These are phyloP conservation scores for Phylloporus sp. DNA, from an alignment of 768 basidiomycete species.

Conservation along the genomic window DNA sequence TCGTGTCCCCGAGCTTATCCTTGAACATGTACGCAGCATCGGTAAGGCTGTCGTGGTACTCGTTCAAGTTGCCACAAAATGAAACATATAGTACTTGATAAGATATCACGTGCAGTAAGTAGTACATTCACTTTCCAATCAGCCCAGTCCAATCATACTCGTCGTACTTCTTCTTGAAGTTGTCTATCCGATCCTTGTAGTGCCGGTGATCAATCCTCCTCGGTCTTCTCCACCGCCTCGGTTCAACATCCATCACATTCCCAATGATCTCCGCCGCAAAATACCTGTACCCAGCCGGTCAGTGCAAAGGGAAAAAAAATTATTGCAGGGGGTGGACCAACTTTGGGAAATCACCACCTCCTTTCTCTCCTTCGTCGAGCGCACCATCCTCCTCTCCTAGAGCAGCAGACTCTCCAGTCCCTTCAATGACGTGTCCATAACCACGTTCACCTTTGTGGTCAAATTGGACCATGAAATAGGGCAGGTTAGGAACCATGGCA, in stretches of 20 bases:
- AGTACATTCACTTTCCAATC: slow-evolving; percentile 41
- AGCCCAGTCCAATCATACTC: slow-evolving; percentile 80
- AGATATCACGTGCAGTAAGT: neutral
- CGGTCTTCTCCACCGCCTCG: slow-evolving; percentile 82
- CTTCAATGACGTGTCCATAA: slow-evolving; percentile 98
- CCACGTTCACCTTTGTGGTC: slow-evolving; percentile 98
- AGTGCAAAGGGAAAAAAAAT: neutral
- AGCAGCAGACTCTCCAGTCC: slow-evolving; percentile 60
- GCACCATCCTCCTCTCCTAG: slow-evolving; percentile 61
- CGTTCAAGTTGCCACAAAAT: neutral
- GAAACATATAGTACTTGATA: neutral
- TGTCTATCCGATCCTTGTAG: slow-evolving; percentile 65
- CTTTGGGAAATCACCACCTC: slow-evolving; percentile 89
- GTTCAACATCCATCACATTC: slow-evolving; percentile 82
- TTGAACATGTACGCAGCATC: slow-evolving; percentile 6
- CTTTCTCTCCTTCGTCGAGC: slow-evolving; percentile 83
- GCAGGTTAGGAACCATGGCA: slow-evolving; percentile 93
- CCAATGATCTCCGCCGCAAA: slow-evolving; percentile 96
- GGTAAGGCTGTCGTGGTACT: neutral
- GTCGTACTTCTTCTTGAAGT: slow-evolving; percentile 72
- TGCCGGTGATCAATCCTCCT: slow-evolving; percentile 64
- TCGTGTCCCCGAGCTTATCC: neutral
- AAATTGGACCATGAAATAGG: slow-evolving; percentile 99
- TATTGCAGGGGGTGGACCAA: slow-evolving; percentile 32
- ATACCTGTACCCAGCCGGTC: slow-evolving; percentile 50